These are phyloP conservation scores for Verticillium longisporum DNA, from an alignment of 2,329 filamentous ascomycete species.

Conservation along the genomic window DNA sequence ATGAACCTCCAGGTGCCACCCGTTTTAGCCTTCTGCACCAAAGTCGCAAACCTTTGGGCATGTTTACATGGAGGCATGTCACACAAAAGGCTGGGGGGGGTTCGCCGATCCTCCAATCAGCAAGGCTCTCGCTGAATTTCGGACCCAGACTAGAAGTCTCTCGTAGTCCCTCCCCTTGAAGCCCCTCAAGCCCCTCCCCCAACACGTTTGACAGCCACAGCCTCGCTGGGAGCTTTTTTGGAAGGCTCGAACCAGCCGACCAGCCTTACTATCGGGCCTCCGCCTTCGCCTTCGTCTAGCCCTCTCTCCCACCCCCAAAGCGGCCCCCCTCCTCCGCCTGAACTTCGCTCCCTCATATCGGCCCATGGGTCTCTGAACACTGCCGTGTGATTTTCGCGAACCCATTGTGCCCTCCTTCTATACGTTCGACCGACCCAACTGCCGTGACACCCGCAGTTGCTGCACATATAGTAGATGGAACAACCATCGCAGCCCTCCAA, in stretches of 20 bases:
- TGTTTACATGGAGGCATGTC: background rate
- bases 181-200: background rate
- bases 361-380: background rate
- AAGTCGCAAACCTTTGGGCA: background rate
- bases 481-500: conserved; percentile 12
- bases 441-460: background rate
- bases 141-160: background rate
- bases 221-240: background rate
- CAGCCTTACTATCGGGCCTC: conserved; percentile 3
- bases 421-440: background rate
- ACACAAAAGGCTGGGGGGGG: background rate
- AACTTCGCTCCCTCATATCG: background rate
- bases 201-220: background rate
- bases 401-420: background rate
- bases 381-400: background rate
- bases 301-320: background rate
- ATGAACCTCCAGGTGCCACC: background rate
- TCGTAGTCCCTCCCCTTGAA: background rate
- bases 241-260: background rate
- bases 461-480: conserved; percentile 10
- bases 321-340: background rate
- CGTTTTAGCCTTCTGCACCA: background rate
- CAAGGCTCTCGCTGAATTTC: background rate
- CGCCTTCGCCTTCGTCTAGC: background rate
- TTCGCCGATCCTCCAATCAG: background rate